A percentile compares a stretch with the other conserved stretches of the same genome.
Evolutionary conservation across 352 stramenopile species (phyloP).

Genomic region (Phytopythium kandeliae): DNA sequence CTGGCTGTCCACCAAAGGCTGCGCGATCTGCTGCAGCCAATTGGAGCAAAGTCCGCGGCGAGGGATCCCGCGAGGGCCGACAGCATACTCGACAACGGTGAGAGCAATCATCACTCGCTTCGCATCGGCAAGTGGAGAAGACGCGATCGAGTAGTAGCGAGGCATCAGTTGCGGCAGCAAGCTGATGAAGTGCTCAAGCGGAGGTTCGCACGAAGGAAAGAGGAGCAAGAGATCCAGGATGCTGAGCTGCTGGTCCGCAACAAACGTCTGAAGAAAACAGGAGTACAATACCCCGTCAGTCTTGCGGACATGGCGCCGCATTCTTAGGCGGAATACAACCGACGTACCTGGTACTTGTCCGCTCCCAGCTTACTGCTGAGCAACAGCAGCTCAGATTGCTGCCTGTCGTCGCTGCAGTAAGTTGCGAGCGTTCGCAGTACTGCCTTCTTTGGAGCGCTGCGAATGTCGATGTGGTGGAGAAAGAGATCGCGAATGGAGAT

Average conservation of each 20-base stretch:
- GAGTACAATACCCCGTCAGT: not conserved
- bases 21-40: conserved; percentile 48
- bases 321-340: not conserved
- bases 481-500: conserved; percentile 78
- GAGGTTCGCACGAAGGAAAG: conserved; percentile 90
- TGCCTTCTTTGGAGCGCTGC: conserved; percentile 72
- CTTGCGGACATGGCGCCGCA: too few relatives aligned
- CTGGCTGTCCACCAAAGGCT: conserved; percentile 24
- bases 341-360: conserved; percentile 53
- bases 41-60: conserved; percentile 58
- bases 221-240: conserved; percentile 89
- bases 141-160: conserved; percentile 95
- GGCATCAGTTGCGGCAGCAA: conserved; percentile 87
- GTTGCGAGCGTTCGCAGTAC: conserved; percentile 52
- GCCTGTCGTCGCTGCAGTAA: conserved; percentile 58
- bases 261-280: conserved; percentile 48
- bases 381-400: conserved; percentile 53
- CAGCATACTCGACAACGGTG: conserved; percentile 87
- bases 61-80: conserved; percentile 28
- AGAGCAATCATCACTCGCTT: conserved; percentile 83
- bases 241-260: conserved; percentile 85
- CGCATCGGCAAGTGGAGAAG: conserved; percentile 81
- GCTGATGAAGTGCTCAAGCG: conserved; percentile 84
- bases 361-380: conserved; percentile 67
- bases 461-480: conserved; percentile 78